Base-by-base conservation (phyloP, 768 basidiomycete species). In the Amylocystis lapponica region DNA sequence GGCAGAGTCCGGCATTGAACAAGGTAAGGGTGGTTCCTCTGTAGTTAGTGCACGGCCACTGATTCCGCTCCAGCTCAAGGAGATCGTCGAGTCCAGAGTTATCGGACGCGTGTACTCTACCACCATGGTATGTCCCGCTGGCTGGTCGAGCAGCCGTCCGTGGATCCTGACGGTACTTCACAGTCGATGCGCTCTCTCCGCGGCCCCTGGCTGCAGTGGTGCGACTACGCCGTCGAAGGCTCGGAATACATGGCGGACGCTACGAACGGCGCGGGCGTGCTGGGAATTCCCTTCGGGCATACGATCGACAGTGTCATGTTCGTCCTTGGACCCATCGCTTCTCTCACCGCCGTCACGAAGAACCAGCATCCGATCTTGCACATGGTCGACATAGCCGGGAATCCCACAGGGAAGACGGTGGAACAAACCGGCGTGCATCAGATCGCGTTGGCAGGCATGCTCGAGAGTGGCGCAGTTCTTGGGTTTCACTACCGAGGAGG, bases 11-110 rank as follows among this genome's bases (percentile, higher is more conserved):
- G 2, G 49, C 54, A 7, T 31, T 64, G 9, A 46, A 47, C 39
- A 67, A 66, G 65, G 67, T 66, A 37, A 16, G 36, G n/a, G n/a
- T n/a, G n/a, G n/a, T n/a, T n/a, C n/a, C n/a, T n/a, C n/a, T n/a
- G n/a, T n/a, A n/a, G n/a, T n/a, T n/a, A n/a, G n/a, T n/a, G n/a
- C n/a, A n/a, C n/a, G n/a, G n/a, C n/a, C n/a, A n/a, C n/a, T n/a
- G n/a, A n/a, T n/a, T n/a, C n/a, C n/a, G n/a, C 17, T 27, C 13
- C 31, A 65, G 66, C 51, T 62, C n/a, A 66, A 64, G 49, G 52
- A 59, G 27, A 43, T 66, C 10, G 47, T 66, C 19, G 55, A 53
- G 6, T 51, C 52, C 9, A 65, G 65, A 1, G 47, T 52, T 26
- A 60, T 66, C 25, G 66, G 64, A 3, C 55, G 60, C 36, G 46